These are phyloP conservation scores for Echinosphaeria canescens DNA, from an alignment of 2,329 filamentous ascomycete genomes.

Conservation along the genomic window DNA sequence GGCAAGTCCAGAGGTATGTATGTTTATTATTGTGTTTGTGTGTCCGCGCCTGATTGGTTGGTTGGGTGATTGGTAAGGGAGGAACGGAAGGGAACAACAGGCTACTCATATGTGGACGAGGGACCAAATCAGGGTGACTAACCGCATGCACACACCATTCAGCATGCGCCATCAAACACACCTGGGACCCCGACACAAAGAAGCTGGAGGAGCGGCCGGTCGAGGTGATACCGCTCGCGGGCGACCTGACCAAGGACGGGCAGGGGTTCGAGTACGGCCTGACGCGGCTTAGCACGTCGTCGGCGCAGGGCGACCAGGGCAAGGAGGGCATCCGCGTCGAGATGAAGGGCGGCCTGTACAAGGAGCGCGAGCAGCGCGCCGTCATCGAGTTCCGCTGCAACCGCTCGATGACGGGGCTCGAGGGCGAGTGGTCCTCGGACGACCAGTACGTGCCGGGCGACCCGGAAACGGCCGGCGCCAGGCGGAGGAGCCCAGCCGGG, in stretches of 20 bases:
- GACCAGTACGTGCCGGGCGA: slow-evolving; percentile 23
- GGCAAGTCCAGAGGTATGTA: neutral
- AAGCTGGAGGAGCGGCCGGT: slow-evolving; percentile 25
- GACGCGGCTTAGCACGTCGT: slow-evolving; percentile 41
- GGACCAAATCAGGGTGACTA: neutral
- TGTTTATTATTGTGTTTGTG: too few relatives aligned
- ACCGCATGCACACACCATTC: too few relatives aligned
- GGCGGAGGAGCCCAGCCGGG: slow-evolving; percentile 4
- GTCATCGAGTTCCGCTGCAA: slow-evolving; percentile 79
- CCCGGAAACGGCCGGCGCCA: slow-evolving; percentile 3
- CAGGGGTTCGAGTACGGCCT: slow-evolving; percentile 40
- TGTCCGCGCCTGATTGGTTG: too few relatives aligned
- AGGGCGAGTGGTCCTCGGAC: slow-evolving; percentile 39
- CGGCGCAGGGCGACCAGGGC: slow-evolving; percentile 38
- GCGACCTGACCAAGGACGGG: slow-evolving; percentile 39
- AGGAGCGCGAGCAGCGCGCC: slow-evolving; percentile 42
- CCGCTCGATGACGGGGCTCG: slow-evolving; percentile 45
- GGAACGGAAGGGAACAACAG: too few relatives aligned
- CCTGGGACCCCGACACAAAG: slow-evolving; percentile 22
- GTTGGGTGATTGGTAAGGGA: too few relatives aligned
- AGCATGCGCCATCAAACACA: slow-evolving; percentile 59
- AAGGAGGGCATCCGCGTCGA: slow-evolving; percentile 54
- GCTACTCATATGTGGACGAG: too few relatives aligned
- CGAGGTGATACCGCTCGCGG: slow-evolving; percentile 51
- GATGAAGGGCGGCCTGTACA: slow-evolving; percentile 36